Evolutionary conservation across 2,329 filamentous ascomycete species (phyloP).

Genomic region (Alternaria longipes): DNA sequence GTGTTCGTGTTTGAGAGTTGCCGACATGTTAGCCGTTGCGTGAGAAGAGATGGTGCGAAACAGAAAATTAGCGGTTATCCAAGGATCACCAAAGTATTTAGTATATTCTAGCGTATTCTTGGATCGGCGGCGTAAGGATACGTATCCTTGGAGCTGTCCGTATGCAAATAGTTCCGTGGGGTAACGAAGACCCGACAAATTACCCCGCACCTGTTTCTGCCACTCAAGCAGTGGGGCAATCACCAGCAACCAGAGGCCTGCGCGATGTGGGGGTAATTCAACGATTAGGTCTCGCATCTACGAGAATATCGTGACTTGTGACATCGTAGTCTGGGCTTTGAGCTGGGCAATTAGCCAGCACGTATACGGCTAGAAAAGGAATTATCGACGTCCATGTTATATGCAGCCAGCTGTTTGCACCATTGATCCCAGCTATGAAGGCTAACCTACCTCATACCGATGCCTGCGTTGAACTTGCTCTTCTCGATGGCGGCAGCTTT

Average conservation of each 20-base stretch:
- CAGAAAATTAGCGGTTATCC: background rate
- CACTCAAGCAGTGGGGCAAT: slow-evolving; percentile 14
- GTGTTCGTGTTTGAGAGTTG: slow-evolving; percentile 29
- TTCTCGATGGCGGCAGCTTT: slow-evolving; percentile 49
- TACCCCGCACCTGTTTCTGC: slow-evolving; percentile 16
- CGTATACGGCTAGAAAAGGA: background rate
- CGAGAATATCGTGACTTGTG: background rate
- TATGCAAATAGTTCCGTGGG: background rate
- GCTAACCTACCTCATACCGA: slow-evolving; percentile 23
- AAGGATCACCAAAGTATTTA: background rate
- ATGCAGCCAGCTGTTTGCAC: background rate
- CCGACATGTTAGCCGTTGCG: slow-evolving; percentile 26
- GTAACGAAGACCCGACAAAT: background rate
- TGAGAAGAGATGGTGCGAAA: background rate
- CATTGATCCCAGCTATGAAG: background rate
- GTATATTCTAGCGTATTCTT: background rate
- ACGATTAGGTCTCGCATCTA: background rate
- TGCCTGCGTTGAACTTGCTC: slow-evolving; percentile 34
- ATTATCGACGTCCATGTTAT: background rate
- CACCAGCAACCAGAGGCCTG: background rate
- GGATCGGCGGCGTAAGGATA: background rate
- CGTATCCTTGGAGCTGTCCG: background rate
- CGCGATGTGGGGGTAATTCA: background rate
- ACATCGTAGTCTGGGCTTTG: background rate
- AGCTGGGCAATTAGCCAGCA: slow-evolving; percentile 2